These are phyloP conservation scores for Fraxinus angustifolia DNA, from an alignment of 305 asterid genomes.

Conservation along the genomic window DNA sequence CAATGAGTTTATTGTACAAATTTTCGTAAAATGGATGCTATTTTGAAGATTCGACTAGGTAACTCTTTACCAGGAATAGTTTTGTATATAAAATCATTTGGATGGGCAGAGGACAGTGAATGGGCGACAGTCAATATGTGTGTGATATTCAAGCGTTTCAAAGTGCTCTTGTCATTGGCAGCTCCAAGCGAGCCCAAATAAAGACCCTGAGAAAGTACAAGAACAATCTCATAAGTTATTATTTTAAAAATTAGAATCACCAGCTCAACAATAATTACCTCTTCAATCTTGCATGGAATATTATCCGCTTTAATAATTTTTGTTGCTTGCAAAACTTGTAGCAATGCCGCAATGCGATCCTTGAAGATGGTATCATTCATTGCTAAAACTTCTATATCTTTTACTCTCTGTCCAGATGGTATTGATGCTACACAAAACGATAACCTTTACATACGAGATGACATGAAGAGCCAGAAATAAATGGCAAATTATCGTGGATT, in stretches of 20 bases:
- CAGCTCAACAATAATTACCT: conserved; percentile 36
- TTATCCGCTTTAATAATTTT: conserved; percentile 39
- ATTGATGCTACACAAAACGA: neutral
- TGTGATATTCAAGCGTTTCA: conserved; percentile 61
- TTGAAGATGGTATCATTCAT: conserved; percentile 39
- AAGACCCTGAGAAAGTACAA: conserved; percentile 55
- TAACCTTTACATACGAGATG: conserved; percentile 1
- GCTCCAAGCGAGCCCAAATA: conserved; percentile 77
- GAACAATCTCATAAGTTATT: neutral
- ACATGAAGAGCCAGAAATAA: neutral
- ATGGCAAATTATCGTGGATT: neutral
- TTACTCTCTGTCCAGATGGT: conserved; percentile 2
- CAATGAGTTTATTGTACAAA: neutral
- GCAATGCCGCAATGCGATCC: conserved; percentile 39
- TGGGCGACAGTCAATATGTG: conserved; percentile 64
- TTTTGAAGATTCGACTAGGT: neutral
- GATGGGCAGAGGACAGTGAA: conserved; percentile 41
- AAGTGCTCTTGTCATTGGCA: conserved; percentile 46
- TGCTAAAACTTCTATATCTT: conserved; percentile 1
- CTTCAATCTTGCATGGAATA: conserved; percentile 66
- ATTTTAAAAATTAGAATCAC: neutral
- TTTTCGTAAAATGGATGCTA: neutral
- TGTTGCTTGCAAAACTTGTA: conserved; percentile 36
- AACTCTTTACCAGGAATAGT: conserved; percentile 37
- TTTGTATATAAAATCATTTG: conserved; percentile 65